Conservation (phyloP, 1,284 basidiomycete species). For the Austroboletus rostrupii region DNA sequence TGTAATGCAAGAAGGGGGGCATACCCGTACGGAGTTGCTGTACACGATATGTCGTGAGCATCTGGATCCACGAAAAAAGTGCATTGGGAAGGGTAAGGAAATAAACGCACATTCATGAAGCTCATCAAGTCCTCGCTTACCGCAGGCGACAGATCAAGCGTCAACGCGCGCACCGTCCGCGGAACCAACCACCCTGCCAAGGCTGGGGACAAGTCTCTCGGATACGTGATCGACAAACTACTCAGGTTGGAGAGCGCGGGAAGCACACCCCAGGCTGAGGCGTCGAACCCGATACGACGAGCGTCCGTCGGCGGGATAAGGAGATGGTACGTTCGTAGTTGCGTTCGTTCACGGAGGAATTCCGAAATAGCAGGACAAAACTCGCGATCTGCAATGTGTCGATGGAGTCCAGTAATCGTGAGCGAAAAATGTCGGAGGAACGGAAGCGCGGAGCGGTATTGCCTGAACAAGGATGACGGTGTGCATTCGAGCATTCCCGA, state of each 20-base stretch:
- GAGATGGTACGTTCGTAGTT: conserved; percentile 50
- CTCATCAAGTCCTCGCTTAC: conserved; percentile 33
- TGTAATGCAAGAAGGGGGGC: conserved; percentile 50
- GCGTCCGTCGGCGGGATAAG: conserved; percentile 49
- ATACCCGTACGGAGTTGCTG: conserved; percentile 61
- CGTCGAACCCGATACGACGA: conserved; percentile 58
- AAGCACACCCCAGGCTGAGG: conserved; percentile 66
- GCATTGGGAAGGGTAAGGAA: conserved; percentile 15
- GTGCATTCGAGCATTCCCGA: conserved; percentile 48
- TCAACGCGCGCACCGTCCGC: conserved; percentile 49
- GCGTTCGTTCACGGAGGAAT: conserved; percentile 56
- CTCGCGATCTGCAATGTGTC: conserved; percentile 50
- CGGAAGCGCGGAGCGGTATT: conserved; percentile 41
- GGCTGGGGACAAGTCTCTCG: conserved; percentile 57
- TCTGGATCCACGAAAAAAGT: no score
- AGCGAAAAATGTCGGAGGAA: conserved; percentile 64
- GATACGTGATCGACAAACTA: conserved; percentile 57
- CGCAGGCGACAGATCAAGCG: conserved; percentile 42
- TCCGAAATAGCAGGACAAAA: conserved; percentile 65
- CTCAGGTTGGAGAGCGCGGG: conserved; percentile 50
- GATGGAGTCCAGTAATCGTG: conserved; percentile 41
- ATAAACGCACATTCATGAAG: conserved; percentile 32
- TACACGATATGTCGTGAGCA: no score
- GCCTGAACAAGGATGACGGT: conserved; percentile 48
- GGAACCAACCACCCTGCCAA: conserved; percentile 68